Conservation (phyloP, 306 rosid genomes). For the Vicia villosa region DNA sequence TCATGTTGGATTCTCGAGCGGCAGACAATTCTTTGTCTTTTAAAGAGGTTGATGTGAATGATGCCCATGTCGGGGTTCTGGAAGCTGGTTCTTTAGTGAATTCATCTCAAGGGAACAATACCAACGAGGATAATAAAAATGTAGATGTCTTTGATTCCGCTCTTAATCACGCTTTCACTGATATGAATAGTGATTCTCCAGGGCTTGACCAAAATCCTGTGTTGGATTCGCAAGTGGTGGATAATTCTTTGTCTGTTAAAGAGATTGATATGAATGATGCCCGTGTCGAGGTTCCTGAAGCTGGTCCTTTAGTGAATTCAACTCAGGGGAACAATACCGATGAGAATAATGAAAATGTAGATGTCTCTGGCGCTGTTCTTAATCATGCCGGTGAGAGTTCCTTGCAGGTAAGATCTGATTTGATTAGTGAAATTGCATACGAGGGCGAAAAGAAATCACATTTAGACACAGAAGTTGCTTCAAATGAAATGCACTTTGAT, state of each 20-base stretch:
- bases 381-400: constrained; percentile 42
- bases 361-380: constrained; percentile 41
- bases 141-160: constrained; percentile 38
- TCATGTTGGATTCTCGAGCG: constrained; percentile 32
- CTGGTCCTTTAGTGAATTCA: constrained; percentile 38
- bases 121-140: constrained; percentile 36
- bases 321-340: constrained; percentile 35
- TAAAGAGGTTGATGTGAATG: constrained; percentile 41
- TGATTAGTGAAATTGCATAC: constrained; percentile 36
- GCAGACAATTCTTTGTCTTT: constrained; percentile 36
- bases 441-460: constrained; percentile 31
- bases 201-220: constrained; percentile 32
- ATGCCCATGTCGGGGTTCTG: constrained; percentile 41
- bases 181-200: constrained; percentile 26
- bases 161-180: constrained; percentile 1
- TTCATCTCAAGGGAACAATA: constrained; percentile 34
- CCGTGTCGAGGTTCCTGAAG: constrained; percentile 47
- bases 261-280: constrained; percentile 42
- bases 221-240: constrained; percentile 36
- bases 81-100: constrained; percentile 46
- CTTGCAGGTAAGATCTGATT: constrained; percentile 39
- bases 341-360: constrained; percentile 36
- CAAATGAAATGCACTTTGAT: constrained; percentile 40
- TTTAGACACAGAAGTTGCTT: constrained; percentile 41
- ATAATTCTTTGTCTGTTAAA: constrained; percentile 32